phyloP scores from a whole-genome alignment of 2,329 filamentous ascomycete genomes.

The Aspergillus persii region DNA sequence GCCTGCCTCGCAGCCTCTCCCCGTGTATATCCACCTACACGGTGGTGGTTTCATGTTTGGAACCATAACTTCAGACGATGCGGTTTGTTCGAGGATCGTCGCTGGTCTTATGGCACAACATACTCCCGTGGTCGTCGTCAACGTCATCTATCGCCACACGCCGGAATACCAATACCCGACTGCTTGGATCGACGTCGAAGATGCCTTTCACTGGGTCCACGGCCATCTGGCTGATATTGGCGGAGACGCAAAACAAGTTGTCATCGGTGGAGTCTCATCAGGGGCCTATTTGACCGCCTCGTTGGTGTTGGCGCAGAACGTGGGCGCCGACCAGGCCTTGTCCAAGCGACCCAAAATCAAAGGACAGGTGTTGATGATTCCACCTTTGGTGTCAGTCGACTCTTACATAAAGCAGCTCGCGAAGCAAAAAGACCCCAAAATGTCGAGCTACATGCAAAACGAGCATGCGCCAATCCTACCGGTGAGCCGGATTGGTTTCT shows the following conservation, averaged over 20 bases:
- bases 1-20: constrained; percentile 35
- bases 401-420: constrained; percentile 37
- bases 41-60: constrained; percentile 60
- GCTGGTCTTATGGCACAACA: constrained; percentile 24
- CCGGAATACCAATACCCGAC: constrained; percentile 55
- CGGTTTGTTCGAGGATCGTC: constrained; percentile 50
- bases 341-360: constrained; percentile 34
- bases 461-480: constrained; percentile 52
- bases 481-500: constrained; percentile 35
- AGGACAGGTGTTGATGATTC: constrained; percentile 55
- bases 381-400: constrained; percentile 40
- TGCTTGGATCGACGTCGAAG: constrained; percentile 53
- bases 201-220: constrained; percentile 56
- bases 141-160: constrained; percentile 60
- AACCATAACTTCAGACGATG: constrained; percentile 53
- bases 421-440: constrained; percentile 36
- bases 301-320: constrained; percentile 41
- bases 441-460: constrained; percentile 49
- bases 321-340: constrained; percentile 20
- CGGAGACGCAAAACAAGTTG: constrained; percentile 39
- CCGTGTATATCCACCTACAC: constrained; percentile 54
- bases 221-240: constrained; percentile 40
- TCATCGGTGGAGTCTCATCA: constrained; percentile 52
- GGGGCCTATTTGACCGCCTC: constrained; percentile 47
- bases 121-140: constrained; percentile 46